These are phyloP conservation scores for Leccinum broughii DNA, from an alignment of 768 basidiomycete species.

Conservation along the genomic window DNA sequence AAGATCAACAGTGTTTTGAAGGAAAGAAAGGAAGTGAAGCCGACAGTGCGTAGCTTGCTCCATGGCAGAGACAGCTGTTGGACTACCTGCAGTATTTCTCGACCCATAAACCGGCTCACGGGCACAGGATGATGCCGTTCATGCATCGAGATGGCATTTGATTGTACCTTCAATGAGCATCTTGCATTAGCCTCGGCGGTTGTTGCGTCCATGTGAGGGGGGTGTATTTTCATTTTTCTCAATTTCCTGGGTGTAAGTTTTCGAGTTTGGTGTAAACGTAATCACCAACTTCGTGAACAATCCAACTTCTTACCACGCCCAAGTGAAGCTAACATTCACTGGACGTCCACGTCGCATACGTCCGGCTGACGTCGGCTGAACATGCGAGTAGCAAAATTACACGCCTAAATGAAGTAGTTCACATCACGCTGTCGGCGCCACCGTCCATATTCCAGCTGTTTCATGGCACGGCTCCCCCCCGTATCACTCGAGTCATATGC, in stretches of 20 bases:
- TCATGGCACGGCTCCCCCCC: neutral
- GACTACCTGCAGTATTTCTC: neutral
- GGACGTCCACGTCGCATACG: neutral
- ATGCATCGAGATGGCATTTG: neutral
- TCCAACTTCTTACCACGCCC: conserved; percentile 1
- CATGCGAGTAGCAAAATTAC: neutral
- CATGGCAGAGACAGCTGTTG: neutral
- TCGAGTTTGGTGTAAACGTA: conserved; percentile 2
- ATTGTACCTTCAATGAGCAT: neutral
- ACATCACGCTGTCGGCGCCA: neutral
- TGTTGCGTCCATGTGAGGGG: conserved; percentile 12
- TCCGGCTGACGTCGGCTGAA: neutral
- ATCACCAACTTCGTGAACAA: neutral
- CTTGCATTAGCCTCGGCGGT: neutral
- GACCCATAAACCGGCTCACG: neutral
- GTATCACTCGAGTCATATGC: neutral
- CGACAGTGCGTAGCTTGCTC: neutral
- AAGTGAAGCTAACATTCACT: neutral
- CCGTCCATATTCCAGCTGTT: neutral
- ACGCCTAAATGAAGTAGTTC: neutral
- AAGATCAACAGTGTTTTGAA: neutral
- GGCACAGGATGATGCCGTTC: neutral
- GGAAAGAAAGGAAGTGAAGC: neutral
- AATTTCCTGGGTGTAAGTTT: conserved; percentile 13
- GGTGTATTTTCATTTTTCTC: neutral